Percentiles rank a stretch among this genome's conserved stretches.
These are phyloP conservation scores for Lentinula sp. DNA, from an alignment of 768 basidiomycete genomes.

Conservation along the genomic window DNA sequence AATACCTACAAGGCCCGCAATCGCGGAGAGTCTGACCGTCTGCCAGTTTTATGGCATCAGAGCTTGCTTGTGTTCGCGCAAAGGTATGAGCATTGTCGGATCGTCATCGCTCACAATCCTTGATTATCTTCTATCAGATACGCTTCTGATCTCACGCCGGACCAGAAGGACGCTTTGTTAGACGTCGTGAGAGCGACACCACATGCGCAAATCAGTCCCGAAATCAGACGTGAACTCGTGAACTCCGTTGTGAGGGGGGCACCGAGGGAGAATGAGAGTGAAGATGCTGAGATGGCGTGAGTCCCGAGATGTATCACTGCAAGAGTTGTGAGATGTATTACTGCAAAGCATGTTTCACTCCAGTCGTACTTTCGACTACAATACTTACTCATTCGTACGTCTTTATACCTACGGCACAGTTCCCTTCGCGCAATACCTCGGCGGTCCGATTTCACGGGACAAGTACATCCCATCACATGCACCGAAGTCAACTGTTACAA, in stretches of 20 bases:
- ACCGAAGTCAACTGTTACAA: background rate
- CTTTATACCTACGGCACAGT: background rate
- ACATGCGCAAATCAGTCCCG: slow-evolving; percentile 83
- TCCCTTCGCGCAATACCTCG: background rate
- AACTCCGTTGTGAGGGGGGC: slow-evolving; percentile 85
- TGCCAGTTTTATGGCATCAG: slow-evolving; percentile 99
- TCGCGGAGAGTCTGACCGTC: slow-evolving; percentile 65
- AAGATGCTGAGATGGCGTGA: slow-evolving; percentile 57
- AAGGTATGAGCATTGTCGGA: slow-evolving; percentile 42
- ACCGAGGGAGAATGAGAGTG: slow-evolving; percentile 55
- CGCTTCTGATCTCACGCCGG: slow-evolving; percentile 88
- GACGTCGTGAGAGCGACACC: slow-evolving; percentile 85
- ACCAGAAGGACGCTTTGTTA: slow-evolving; percentile 95
- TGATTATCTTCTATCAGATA: slow-evolving; percentile 47
- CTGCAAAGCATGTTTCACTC: too few species aligned
- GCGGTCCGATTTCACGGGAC: background rate
- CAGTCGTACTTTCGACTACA: too few species aligned
- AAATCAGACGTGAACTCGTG: slow-evolving; percentile 86
- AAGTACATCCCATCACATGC: background rate
- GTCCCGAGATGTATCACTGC: background rate
- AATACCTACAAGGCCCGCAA: slow-evolving; percentile 78
- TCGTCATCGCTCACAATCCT: background rate
- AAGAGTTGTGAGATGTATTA: too few species aligned
- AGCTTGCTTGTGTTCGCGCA: slow-evolving; percentile 92
- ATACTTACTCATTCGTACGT: too few species aligned